Conservation (phyloP, 768 basidiomycete genomes). For the Termitomyces sp. region DNA sequence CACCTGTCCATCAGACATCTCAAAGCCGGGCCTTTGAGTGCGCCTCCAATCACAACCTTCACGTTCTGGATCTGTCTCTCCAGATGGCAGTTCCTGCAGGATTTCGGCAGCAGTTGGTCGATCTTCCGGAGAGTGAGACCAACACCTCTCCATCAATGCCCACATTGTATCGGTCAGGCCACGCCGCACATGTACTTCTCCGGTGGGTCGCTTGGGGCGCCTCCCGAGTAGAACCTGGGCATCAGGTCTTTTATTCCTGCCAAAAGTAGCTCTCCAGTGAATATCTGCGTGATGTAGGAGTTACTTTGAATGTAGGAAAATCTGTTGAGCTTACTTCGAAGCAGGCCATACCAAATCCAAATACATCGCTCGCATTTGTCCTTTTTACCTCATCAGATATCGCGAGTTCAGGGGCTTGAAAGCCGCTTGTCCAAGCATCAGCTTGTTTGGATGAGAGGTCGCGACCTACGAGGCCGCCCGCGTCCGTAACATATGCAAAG, state of each 20-base stretch:
- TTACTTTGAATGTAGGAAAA: neutral
- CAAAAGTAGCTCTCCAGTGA: neutral
- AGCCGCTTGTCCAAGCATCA: slow-evolving; percentile 22
- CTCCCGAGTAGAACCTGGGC: neutral
- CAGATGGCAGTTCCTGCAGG: neutral
- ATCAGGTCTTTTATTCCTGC: neutral
- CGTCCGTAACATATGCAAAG: slow-evolving; percentile 21
- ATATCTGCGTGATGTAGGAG: neutral
- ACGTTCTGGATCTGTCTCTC: neutral
- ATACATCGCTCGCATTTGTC: neutral
- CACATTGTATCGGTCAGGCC: neutral
- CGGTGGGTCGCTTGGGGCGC: neutral
- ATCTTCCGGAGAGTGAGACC: neutral
- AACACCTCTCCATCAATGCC: slow-evolving; percentile 1
- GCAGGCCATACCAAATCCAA: slow-evolving; percentile 3
- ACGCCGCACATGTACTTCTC: neutral
- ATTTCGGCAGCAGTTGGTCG: neutral
- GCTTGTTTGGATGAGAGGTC: slow-evolving; percentile 7
- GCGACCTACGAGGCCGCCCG: slow-evolving; percentile 9
- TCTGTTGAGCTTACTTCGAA: neutral
- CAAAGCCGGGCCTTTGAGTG: neutral
- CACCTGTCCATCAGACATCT: neutral
- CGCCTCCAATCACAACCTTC: neutral
- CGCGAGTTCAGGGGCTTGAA: slow-evolving; percentile 29
- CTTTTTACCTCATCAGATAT: slow-evolving; percentile 9